A percentile compares a stretch with the other conserved stretches of the same genome.
Conservation (phyloP, 805 yeast genomes). For the Myxozyma vanderwaltii region DNA sequence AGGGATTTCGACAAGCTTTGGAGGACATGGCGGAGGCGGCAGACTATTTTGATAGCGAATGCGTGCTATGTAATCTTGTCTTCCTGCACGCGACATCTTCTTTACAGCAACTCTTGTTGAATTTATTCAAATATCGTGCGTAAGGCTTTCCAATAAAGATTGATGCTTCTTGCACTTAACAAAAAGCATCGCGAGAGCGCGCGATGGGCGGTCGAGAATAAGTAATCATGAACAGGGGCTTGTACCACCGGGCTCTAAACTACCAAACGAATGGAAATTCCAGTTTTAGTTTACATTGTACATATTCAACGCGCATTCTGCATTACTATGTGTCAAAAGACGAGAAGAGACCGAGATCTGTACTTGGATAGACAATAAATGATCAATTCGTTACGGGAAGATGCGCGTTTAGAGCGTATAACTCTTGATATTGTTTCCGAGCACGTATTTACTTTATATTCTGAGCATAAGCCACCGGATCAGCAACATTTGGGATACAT, state of each 20-base stretch:
- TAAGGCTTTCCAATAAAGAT: too few species aligned
- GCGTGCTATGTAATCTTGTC: slow-evolving; percentile 59
- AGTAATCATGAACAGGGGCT: too few species aligned
- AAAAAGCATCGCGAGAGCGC: too few species aligned
- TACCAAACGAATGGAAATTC: too few species aligned
- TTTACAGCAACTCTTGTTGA: background rate
- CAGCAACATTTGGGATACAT: slow-evolving; percentile 21
- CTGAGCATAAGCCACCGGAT: slow-evolving; percentile 14
- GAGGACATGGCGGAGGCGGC: slow-evolving; percentile 93
- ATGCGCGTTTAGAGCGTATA: slow-evolving; percentile 1
- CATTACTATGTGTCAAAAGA: background rate
- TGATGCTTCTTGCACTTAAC: too few species aligned
- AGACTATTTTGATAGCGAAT: slow-evolving; percentile 80
- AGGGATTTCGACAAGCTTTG: slow-evolving; percentile 68
- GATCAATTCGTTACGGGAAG: background rate
- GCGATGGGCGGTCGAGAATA: too few species aligned
- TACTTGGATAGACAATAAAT: background rate
- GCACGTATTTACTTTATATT: slow-evolving; percentile 18
- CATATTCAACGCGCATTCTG: background rate
- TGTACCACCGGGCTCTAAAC: too few species aligned
- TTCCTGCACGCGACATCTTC: slow-evolving; percentile 29
- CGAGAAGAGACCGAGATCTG: background rate
- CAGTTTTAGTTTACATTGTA: too few species aligned
- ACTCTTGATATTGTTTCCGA: slow-evolving; percentile 8
- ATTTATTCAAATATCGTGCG: background rate